These are phyloP conservation scores for Colletotrichum acutatum DNA, from an alignment of 2,329 filamentous ascomycete genomes.

Conservation along the genomic window DNA sequence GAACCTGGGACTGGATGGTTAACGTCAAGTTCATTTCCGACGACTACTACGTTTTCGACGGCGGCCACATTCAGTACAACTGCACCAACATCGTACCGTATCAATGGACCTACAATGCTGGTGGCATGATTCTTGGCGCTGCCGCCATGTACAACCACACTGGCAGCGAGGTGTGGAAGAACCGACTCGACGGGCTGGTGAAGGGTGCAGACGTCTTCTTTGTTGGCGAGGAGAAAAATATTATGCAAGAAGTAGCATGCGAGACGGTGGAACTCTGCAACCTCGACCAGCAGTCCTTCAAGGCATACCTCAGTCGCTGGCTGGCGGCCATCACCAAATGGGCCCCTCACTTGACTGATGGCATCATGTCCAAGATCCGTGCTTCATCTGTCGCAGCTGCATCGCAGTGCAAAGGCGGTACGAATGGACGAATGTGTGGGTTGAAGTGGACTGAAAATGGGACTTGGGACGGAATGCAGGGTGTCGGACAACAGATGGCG, in stretches of 20 bases:
- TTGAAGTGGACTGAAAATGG: slow-evolving; percentile 66
- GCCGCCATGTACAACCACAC: slow-evolving; percentile 77
- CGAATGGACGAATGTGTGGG: slow-evolving; percentile 68
- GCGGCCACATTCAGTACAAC: slow-evolving; percentile 65
- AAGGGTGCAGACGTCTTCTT: slow-evolving; percentile 66
- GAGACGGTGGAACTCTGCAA: slow-evolving; percentile 71
- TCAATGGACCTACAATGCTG: slow-evolving; percentile 78
- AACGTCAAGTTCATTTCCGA: slow-evolving; percentile 67
- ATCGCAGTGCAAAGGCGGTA: slow-evolving; percentile 66
- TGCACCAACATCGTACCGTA: slow-evolving; percentile 69
- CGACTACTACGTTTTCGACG: slow-evolving; percentile 71
- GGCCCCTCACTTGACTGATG: slow-evolving; percentile 67
- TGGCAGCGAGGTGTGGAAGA: slow-evolving; percentile 63
- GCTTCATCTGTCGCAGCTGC: slow-evolving; percentile 68
- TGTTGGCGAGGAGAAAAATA: slow-evolving; percentile 57
- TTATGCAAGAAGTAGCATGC: slow-evolving; percentile 75
- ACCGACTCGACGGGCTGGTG: slow-evolving; percentile 67
- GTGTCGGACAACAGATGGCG: slow-evolving; percentile 78
- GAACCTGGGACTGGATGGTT: slow-evolving; percentile 76
- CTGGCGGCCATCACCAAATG: slow-evolving; percentile 71
- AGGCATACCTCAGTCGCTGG: slow-evolving; percentile 71
- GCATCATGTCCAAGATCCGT: slow-evolving; percentile 63
- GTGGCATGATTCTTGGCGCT: slow-evolving; percentile 72
- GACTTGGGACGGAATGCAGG: slow-evolving; percentile 67
- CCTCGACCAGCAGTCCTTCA: slow-evolving; percentile 71